Conservation (phyloP, 352 stramenopile genomes). For the Peronospora destructor region DNA sequence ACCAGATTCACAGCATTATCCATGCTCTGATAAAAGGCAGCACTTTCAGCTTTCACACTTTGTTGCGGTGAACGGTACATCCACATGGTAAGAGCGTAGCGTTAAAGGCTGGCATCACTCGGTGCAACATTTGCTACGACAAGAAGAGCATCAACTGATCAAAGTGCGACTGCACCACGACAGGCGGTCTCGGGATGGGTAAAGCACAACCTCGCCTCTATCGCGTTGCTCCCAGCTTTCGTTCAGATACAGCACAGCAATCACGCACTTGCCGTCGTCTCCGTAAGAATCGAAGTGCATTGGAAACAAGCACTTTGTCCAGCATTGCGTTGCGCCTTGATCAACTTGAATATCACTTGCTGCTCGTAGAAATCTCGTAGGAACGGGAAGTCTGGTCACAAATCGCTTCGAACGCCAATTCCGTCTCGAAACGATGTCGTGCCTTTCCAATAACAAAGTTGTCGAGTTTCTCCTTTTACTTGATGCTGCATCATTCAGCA, state of each 20-base stretch:
- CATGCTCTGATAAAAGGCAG: slow-evolving; percentile 21
- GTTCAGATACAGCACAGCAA: slow-evolving; percentile 81
- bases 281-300: slow-evolving; percentile 84
- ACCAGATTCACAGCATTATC: neutral
- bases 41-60: slow-evolving; percentile 14
- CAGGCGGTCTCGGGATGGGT: slow-evolving; percentile 50
- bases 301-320: slow-evolving; percentile 72
- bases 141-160: slow-evolving; percentile 74
- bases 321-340: slow-evolving; percentile 80
- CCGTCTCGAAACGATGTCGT: slow-evolving; percentile 75
- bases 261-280: slow-evolving; percentile 78
- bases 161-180: slow-evolving; percentile 48
- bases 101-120: slow-evolving; percentile 44
- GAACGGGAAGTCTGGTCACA: slow-evolving; percentile 26
- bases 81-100: slow-evolving; percentile 69
- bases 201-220: slow-evolving; percentile 76
- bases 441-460: slow-evolving; percentile 67
- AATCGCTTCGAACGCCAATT: slow-evolving; percentile 46
- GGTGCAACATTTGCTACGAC: slow-evolving; percentile 74
- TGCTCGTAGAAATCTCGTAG: slow-evolving; percentile 57
- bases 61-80: slow-evolving; percentile 37
- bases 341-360: slow-evolving; percentile 44
- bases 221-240: slow-evolving; percentile 61
- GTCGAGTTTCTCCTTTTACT: slow-evolving; percentile 6
- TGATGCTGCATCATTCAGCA: slow-evolving; percentile 23